A percentile compares a stretch with the other conserved stretches of the same genome.
phyloP scores from a whole-genome alignment of 2,329 filamentous ascomycete species.

The Penicillium brasilianum region DNA sequence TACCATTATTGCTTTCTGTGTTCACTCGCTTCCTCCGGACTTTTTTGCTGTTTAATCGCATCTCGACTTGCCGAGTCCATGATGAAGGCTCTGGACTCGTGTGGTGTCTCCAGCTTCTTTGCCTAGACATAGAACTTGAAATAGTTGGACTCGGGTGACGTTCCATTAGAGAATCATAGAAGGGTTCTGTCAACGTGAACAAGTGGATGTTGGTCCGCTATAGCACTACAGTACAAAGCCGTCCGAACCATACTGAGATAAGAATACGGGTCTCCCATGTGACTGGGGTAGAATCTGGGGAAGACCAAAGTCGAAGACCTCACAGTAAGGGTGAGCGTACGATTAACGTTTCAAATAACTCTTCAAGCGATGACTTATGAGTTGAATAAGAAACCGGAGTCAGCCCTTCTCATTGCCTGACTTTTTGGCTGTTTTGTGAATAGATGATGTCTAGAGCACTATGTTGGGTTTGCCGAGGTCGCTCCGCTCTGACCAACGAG shows the following conservation, averaged over 20 bases:
- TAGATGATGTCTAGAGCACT: not conserved
- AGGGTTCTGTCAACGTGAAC: not conserved
- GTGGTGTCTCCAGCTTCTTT: not conserved
- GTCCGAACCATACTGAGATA: not conserved
- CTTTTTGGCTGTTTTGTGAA: not conserved
- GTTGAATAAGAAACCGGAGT: not conserved
- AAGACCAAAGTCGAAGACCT: not conserved
- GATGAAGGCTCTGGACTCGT: not conserved
- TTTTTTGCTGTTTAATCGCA: not conserved
- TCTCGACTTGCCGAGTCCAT: not conserved
- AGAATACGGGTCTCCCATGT: not conserved
- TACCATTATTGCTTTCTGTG: constrained; percentile 15
- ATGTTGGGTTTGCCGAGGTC: constrained; percentile 16
- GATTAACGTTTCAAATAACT: not conserved
- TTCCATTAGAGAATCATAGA: not conserved
- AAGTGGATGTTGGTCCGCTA: not conserved
- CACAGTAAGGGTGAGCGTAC: not conserved
- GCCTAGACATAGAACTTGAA: not conserved
- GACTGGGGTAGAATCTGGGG: constrained; percentile 2
- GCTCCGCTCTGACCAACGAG: constrained; percentile 5
- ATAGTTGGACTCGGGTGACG: not conserved
- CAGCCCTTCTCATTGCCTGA: not conserved
- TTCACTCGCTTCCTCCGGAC: not conserved
- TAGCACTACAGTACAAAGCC: not conserved
- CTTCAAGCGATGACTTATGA: not conserved